These are phyloP conservation scores for Pseudogymnoascus sp. DNA, from an alignment of 2,329 filamentous ascomycete species.

Conservation along the genomic window DNA sequence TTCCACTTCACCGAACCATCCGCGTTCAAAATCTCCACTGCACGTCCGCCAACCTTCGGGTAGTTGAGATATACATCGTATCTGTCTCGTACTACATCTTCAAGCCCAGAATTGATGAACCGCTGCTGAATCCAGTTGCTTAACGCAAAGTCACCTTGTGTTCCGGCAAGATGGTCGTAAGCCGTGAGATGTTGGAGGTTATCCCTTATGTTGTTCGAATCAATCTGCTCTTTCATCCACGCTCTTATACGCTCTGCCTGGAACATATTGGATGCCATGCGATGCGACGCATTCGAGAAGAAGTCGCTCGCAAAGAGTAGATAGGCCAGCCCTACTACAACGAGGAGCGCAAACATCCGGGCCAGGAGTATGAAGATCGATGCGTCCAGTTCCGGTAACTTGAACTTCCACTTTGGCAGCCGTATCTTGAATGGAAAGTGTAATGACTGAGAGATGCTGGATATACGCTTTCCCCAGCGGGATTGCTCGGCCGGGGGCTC, in stretches of 20 bases:
- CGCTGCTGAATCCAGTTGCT: slow-evolving; percentile 76
- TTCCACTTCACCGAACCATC: slow-evolving; percentile 63
- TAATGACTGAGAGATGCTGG: slow-evolving; percentile 24
- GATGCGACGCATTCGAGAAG: slow-evolving; percentile 58
- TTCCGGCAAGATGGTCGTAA: slow-evolving; percentile 89
- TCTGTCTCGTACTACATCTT: slow-evolving; percentile 67
- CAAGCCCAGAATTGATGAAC: slow-evolving; percentile 65
- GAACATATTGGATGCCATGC: slow-evolving; percentile 63
- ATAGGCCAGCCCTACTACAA: slow-evolving; percentile 74
- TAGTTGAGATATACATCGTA: slow-evolving; percentile 92
- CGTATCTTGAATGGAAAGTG: slow-evolving; percentile 25
- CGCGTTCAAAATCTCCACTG: slow-evolving; percentile 69
- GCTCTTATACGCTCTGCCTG: slow-evolving; percentile 74
- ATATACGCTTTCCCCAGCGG: slow-evolving; percentile 31
- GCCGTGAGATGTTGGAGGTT: slow-evolving; percentile 70
- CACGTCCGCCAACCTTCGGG: slow-evolving; percentile 66
- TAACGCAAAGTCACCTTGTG: slow-evolving; percentile 80
- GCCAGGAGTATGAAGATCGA: slow-evolving; percentile 55
- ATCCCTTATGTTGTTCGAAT: slow-evolving; percentile 60
- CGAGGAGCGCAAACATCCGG: slow-evolving; percentile 64
- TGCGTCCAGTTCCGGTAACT: slow-evolving; percentile 25
- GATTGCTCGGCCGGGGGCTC: slow-evolving; percentile 50
- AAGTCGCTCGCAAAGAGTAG: slow-evolving; percentile 79
- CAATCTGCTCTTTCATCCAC: slow-evolving; percentile 66
- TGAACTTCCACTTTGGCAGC: slow-evolving; percentile 22